These are phyloP conservation scores for Aspergillus brunneoviolaceus DNA, from an alignment of 2,329 filamentous ascomycete species.

Conservation along the genomic window DNA sequence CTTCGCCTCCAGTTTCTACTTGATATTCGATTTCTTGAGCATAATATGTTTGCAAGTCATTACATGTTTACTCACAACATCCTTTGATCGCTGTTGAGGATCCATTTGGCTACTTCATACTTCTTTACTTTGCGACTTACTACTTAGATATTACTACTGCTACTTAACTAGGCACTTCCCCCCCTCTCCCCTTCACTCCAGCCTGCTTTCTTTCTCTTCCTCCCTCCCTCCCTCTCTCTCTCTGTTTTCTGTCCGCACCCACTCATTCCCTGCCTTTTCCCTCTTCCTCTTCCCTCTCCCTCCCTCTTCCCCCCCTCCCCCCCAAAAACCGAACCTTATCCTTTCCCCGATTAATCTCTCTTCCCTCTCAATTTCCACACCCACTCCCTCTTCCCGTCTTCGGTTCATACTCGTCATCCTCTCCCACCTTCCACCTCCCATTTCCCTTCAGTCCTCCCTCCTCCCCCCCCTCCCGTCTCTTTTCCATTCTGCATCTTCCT, in stretches of 20 bases:
- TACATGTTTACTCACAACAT: neutral
- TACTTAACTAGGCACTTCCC: neutral
- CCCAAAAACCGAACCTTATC: constrained; percentile 10
- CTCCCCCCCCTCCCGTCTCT: neutral
- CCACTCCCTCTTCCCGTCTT: constrained; percentile 24
- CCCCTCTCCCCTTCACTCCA: constrained; percentile 4
- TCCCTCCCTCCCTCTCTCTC: constrained; percentile 13
- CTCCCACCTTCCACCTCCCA: constrained; percentile 25
- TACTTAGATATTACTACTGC: neutral
- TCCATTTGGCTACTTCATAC: neutral
- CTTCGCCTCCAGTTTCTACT: neutral
- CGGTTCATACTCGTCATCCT: constrained; percentile 11
- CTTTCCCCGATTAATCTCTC: constrained; percentile 5
- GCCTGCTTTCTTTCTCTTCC: constrained; percentile 14
- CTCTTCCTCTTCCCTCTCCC: constrained; percentile 16
- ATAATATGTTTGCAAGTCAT: neutral
- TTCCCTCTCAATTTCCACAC: constrained; percentile 14
- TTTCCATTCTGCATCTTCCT: constrained; percentile 6
- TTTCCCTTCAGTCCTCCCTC: constrained; percentile 17
- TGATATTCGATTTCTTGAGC: neutral
- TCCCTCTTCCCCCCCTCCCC: constrained; percentile 15
- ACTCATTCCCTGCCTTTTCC: constrained; percentile 13
- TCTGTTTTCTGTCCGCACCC: constrained; percentile 17
- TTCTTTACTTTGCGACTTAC: neutral
- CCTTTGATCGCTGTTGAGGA: neutral